Evolutionary conservation across 192 early-diverging fungal species (phyloP).

Genomic region (Podila epigama): DNA sequence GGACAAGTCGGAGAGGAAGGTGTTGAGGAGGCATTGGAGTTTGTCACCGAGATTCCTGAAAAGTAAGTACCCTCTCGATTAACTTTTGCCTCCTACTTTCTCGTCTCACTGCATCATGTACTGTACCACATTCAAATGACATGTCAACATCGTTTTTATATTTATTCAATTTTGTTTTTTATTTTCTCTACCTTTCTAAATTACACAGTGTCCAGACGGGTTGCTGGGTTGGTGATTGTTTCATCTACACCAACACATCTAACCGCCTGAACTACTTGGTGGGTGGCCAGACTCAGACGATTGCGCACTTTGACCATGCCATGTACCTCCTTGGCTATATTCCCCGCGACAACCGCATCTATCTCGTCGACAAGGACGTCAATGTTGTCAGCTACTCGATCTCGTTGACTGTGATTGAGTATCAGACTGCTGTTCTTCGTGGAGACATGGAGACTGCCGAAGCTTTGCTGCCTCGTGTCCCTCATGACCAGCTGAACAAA

Average conservation of each 20-base stretch:
- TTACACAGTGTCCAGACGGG: conserved; percentile 86
- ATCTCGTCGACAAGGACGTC: conserved; percentile 93
- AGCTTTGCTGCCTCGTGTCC: conserved; percentile 82
- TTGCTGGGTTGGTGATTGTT: conserved; percentile 98
- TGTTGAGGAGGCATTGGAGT: conserved; percentile 95
- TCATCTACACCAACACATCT: conserved; percentile 92
- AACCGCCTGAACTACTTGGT: conserved; percentile 98
- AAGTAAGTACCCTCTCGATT: no score
- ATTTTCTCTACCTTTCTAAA: conserved; percentile 11
- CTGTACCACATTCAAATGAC: no score
- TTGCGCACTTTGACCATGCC: conserved; percentile 93
- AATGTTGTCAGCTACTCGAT: conserved; percentile 89
- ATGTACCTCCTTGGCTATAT: conserved; percentile 96
- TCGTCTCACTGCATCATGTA: no score
- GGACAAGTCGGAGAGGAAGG: conserved; percentile 87
- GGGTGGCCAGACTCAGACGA: conserved; percentile 91
- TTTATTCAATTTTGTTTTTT: background rate
- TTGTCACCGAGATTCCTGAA: conserved; percentile 92
- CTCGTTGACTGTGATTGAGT: conserved; percentile 95
- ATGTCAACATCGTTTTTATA: background rate
- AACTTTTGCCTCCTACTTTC: no score
- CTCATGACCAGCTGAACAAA: conserved; percentile 85
- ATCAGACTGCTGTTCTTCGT: conserved; percentile 96
- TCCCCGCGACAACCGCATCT: conserved; percentile 92
- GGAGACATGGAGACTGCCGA: conserved; percentile 89